These are phyloP conservation scores for Puccinia hordei DNA, from an alignment of 1,284 basidiomycete species.

Conservation along the genomic window DNA sequence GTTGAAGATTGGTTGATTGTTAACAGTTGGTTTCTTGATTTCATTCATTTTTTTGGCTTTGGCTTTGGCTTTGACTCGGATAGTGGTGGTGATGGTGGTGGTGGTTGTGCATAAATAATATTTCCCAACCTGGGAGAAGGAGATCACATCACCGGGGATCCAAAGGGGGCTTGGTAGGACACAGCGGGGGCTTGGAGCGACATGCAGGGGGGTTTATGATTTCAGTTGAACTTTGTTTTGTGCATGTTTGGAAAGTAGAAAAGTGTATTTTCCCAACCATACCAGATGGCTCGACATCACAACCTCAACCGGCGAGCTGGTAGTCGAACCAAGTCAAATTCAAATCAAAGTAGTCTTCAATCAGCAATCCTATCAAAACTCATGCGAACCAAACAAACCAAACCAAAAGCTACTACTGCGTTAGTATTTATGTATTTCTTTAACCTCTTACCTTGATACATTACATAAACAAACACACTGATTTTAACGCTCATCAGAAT, in stretches of 20 bases:
- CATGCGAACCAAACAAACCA: neutral
- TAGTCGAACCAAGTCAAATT: neutral
- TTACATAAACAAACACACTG: no score
- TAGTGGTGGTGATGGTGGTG: neutral
- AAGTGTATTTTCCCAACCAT: neutral
- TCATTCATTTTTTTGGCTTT: neutral
- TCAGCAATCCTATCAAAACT: constrained; percentile 4
- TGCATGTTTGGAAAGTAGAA: no score
- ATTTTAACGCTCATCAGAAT: neutral
- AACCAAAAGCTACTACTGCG: neutral
- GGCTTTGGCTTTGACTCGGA: no score
- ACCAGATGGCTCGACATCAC: neutral
- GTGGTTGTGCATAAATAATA: no score
- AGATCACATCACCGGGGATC: no score
- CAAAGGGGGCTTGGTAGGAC: no score
- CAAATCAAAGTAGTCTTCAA: neutral
- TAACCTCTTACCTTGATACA: neutral
- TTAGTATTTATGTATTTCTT: neutral
- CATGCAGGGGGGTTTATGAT: no score
- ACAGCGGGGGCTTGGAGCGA: no score
- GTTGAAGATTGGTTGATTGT: neutral
- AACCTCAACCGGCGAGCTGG: neutral
- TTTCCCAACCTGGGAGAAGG: no score
- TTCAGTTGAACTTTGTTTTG: no score
- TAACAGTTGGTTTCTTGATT: no score